These are phyloP conservation scores for Lichtheimia ramosa DNA, from an alignment of 371 early-diverging fungal genomes.

Conservation along the genomic window DNA sequence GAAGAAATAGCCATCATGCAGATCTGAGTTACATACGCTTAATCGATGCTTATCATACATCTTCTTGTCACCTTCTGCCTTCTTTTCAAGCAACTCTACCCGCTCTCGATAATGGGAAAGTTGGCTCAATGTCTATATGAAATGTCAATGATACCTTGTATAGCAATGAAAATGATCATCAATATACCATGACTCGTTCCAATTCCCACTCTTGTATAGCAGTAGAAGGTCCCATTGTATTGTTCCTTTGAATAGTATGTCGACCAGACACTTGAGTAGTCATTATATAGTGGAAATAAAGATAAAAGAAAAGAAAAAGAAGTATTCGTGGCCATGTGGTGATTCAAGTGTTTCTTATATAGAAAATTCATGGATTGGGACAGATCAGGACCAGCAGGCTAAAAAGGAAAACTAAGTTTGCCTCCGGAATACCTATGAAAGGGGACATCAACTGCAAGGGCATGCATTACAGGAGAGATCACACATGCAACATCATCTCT, in stretches of 20 bases:
- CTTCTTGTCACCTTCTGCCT: constrained; percentile 21
- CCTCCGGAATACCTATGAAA: too few relatives aligned
- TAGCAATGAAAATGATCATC: too few relatives aligned
- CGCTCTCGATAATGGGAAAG: constrained; percentile 24
- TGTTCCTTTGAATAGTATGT: constrained; percentile 18
- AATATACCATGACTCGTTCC: constrained; percentile 32
- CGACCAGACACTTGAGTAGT: constrained; percentile 8
- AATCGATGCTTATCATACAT: constrained; percentile 28
- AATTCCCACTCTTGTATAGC: constrained; percentile 43
- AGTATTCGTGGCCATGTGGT: neutral
- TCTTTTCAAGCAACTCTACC: constrained; percentile 24
- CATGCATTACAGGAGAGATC: too few relatives aligned
- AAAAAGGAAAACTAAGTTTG: too few relatives aligned
- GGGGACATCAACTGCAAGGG: too few relatives aligned
- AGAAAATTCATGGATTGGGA: too few relatives aligned
- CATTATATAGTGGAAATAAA: neutral
- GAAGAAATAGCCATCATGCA: too few relatives aligned
- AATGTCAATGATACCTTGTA: neutral
- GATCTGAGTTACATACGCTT: constrained; percentile 24
- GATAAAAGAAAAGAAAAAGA: constrained; percentile 5
- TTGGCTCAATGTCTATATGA: constrained; percentile 19
- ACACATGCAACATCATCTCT: too few relatives aligned
- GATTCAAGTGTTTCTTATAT: too few relatives aligned
- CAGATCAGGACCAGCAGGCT: too few relatives aligned
- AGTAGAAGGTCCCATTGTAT: constrained; percentile 26